Percentiles rank a stretch among this genome's conserved stretches.
phyloP scores from a whole-genome alignment of 2,329 filamentous ascomycete species.

The Fusarium citri region DNA sequence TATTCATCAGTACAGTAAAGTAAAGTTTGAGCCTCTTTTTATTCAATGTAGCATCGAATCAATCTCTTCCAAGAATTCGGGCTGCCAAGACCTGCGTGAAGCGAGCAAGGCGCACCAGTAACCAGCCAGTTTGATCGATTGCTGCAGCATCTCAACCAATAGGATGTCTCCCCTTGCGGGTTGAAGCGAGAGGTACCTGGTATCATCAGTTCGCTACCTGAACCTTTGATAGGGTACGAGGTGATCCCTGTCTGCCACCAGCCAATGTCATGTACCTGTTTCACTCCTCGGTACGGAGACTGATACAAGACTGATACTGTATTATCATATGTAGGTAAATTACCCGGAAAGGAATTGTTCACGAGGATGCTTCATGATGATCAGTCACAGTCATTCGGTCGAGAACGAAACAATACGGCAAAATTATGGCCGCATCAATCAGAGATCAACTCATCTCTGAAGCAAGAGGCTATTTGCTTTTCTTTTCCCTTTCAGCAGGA shows the following conservation, averaged over 20 bases:
- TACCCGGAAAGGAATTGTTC: conserved; percentile 3
- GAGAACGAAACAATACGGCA: background rate
- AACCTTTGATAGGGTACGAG: background rate
- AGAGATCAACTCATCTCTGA: background rate
- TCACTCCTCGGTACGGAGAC: background rate
- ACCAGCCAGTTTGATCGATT: conserved; percentile 1
- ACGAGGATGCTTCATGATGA: conserved; percentile 25
- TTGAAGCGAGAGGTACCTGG: background rate
- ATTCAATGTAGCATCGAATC: background rate
- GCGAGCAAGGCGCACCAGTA: conserved; percentile 22
- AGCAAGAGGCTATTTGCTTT: conserved; percentile 22
- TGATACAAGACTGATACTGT: background rate
- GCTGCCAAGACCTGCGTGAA: conserved; percentile 19
- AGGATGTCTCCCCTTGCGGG: background rate
- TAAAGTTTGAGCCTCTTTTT: background rate
- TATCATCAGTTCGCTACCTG: conserved; percentile 2
- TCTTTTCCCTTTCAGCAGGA: background rate
- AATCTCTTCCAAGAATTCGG: conserved; percentile 10
- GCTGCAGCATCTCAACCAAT: background rate
- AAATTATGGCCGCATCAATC: background rate
- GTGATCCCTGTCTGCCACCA: background rate
- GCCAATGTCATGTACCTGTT: conserved; percentile 4
- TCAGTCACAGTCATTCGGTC: conserved; percentile 4
- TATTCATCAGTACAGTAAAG: background rate
- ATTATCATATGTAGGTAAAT: background rate